Evolutionary conservation across 2,329 filamentous ascomycete species (phyloP), one percentile per base, ranked within the genome.

Genomic region (Pyrenophora teres): DNA sequence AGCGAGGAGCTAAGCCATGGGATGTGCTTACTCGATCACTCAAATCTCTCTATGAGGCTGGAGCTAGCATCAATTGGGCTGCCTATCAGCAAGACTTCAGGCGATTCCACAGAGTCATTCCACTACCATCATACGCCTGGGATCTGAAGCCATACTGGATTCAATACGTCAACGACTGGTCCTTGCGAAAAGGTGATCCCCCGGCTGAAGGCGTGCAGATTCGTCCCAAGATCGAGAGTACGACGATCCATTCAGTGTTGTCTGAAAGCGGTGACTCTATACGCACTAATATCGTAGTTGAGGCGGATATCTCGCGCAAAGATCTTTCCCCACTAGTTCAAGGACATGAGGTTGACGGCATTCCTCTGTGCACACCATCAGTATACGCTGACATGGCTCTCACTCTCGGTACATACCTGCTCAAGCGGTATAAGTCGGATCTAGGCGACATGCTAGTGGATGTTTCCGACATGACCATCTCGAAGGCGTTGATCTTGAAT

Each of bases 81-180:
- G 15, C 15, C 65, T 86, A 51, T 31, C 74, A 79, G 47, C 55
- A 63, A 1, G 72, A 71, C 4, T 76, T 81, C 21, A 68, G 31
- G 16, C 4, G 21, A 2, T 47, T 35, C 0, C 56, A 46, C 18
- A 16, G 36, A 7, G 45, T 64, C 1, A 10, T 62, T 2, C 13
- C 35, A 2, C 49, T 65, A 0, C 62, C 85, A 2, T 48, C 65
- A 2, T 76, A 76, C 44, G 32, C 30, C 4, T 77, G 64, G 63
- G 60, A 76, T 25, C 36, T 65, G 12, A 74, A 76, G 52, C 52
- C 64, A n/a, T 74, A 73, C 61, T 76, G 73, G 73, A 64, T 74
- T 1, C 59, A 65, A 19, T 77, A 76, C 57, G 51, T 48, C 3
- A 53, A 62, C 16, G 62, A 72, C 52, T 76, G 70, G 68, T 60